Conservation (phyloP, 768 basidiomycete genomes). For the Lentinula lateritia region DNA sequence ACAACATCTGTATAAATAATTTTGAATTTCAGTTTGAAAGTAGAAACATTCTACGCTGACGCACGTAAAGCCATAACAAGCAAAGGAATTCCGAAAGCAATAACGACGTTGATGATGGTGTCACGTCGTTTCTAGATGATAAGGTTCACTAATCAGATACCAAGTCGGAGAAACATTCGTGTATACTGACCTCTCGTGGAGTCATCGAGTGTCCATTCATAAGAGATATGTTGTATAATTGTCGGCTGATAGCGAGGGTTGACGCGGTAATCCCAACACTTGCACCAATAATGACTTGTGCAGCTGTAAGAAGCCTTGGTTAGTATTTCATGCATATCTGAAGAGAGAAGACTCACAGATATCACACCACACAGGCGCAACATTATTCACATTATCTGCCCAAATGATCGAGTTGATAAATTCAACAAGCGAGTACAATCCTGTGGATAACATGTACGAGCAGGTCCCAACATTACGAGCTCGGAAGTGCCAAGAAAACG, state of each 20-base stretch:
- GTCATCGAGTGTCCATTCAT: background rate
- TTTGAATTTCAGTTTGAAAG: background rate
- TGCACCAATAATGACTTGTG: background rate
- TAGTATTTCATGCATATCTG: background rate
- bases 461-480: constrained; percentile 38
- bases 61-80: constrained; percentile 30
- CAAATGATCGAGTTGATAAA: constrained; percentile 45
- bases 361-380: constrained; percentile 48
- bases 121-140: constrained; percentile 26
- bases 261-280: constrained; percentile 2
- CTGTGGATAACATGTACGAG: constrained; percentile 34
- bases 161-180: background rate
- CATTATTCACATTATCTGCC: constrained; percentile 28
- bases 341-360: constrained; percentile 32
- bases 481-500: constrained; percentile 36
- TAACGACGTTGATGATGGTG: constrained; percentile 28
- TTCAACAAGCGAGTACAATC: constrained; percentile 22
- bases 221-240: constrained; percentile 13
- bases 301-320: background rate
- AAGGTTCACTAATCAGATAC: constrained; percentile 16
- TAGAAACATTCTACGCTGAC: constrained; percentile 8
- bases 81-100: constrained; percentile 32
- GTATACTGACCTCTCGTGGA: background rate
- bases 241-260: constrained; percentile 14
- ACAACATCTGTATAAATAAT: constrained; percentile 21